Evolutionary conservation across 2,329 filamentous ascomycete genomes (phyloP), one percentile per base, ranked within the genome.

Genomic region (Graphiopsis chlorocephala): DNA sequence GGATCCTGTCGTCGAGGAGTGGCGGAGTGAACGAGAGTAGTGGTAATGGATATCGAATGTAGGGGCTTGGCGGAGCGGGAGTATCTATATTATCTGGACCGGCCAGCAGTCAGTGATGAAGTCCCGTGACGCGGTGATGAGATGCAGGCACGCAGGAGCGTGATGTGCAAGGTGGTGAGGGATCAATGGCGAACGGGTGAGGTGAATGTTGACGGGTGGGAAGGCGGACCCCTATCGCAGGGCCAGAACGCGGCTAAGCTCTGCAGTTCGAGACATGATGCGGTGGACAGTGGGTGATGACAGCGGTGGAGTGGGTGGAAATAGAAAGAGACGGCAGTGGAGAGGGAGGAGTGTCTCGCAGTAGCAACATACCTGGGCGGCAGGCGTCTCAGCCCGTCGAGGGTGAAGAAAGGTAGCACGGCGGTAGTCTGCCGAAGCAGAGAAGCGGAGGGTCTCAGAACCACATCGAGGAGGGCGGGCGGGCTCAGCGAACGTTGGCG

Each of bases 41-140:
- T 63, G 61, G 50, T 62, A 52, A 60, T 63, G 59, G 48, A 64
- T 62, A 62, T 63, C 59, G 68, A 60, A 67, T 57, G 53, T 67
- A 67, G 65, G 66, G 66, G 25, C 65, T 57, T 63, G 64, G 52
- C 35, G 45, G 25, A 28, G 25, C 57, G 64, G 65, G 66, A 64
- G 59, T 67, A 68, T 66, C 60, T 69, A 68, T 71, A 68, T 68
- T 64, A 68, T 72, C 71, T 74, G 71, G 68, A 66, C 70, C 68
- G 70, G 68, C 70, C 70, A 72, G 71, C 70, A 72, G 72, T 74
- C 72, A 74, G 72, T 71, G 48, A 53, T 61, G 28, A 14, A 17
- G 45, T 61, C 23, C 35, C 45, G 42, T n/a, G 35, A 20, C 62
- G 64, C 64, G 57, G 68, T 67, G 69, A 63, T 64, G 64, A 64